A percentile compares a stretch with the other conserved stretches of the same genome.
These are phyloP conservation scores for Fusarium anthophilum DNA, from an alignment of 2,329 filamentous ascomycete genomes.

Conservation along the genomic window DNA sequence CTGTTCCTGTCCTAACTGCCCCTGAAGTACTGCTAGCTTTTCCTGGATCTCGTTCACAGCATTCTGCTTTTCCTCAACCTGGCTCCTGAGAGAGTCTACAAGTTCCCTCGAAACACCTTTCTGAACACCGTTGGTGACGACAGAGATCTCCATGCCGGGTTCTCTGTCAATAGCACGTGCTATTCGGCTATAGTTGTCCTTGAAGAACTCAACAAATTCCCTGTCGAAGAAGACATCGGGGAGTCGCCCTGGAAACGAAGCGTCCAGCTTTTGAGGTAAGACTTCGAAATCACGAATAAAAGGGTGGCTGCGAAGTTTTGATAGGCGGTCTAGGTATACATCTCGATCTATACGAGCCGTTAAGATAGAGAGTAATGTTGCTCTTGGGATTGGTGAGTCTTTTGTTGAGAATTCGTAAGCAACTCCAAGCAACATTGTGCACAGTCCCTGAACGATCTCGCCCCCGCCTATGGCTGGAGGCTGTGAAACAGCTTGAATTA, in stretches of 20 bases:
- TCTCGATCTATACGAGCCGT: slow-evolving; percentile 82
- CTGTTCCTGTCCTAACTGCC: slow-evolving; percentile 75
- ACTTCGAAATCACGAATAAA: slow-evolving; percentile 91
- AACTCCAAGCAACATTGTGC: slow-evolving; percentile 84
- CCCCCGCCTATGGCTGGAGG: slow-evolving; percentile 67
- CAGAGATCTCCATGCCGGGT: slow-evolving; percentile 85
- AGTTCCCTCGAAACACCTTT: slow-evolving; percentile 94
- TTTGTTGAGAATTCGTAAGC: slow-evolving; percentile 98
- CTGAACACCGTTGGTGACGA: slow-evolving; percentile 80
- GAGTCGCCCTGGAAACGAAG: slow-evolving; percentile 58
- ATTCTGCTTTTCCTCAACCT: slow-evolving; percentile 77
- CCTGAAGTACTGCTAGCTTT: slow-evolving; percentile 57
- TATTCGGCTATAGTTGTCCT: slow-evolving; percentile 92
- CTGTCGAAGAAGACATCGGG: slow-evolving; percentile 88
- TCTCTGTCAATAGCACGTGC: slow-evolving; percentile 88
- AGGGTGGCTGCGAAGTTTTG: slow-evolving; percentile 79
- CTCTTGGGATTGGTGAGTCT: slow-evolving; percentile 88
- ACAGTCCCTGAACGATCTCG: slow-evolving; percentile 80
- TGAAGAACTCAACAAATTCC: slow-evolving; percentile 91
- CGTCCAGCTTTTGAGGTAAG: slow-evolving; percentile 72
- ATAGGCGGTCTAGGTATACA: slow-evolving; percentile 84
- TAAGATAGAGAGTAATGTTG: slow-evolving; percentile 82
- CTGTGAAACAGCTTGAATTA: slow-evolving; percentile 77
- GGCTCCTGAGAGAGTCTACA: slow-evolving; percentile 82
- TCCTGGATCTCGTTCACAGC: slow-evolving; percentile 59